These are phyloP conservation scores for Diaporthe sp. DNA, from an alignment of 2,329 filamentous ascomycete species.

Conservation along the genomic window DNA sequence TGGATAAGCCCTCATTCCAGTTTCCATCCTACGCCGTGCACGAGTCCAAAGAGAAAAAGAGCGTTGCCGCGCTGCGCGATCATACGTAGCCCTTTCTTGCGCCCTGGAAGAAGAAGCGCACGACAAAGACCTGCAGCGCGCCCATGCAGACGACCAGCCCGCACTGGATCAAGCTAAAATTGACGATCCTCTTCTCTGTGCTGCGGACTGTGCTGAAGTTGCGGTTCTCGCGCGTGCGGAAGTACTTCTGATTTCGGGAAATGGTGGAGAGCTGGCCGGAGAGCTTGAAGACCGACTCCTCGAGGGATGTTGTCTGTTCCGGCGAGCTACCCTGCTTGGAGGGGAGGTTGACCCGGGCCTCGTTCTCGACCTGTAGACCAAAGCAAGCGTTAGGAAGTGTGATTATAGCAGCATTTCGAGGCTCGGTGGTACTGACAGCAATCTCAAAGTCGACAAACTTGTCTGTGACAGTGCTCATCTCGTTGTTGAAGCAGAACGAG, in stretches of 20 bases:
- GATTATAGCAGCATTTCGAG: background rate
- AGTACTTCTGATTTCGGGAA: conserved; percentile 98
- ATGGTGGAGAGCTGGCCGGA: conserved; percentile 94
- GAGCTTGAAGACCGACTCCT: conserved; percentile 96
- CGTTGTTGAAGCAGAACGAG: conserved; percentile 97
- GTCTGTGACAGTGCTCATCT: conserved; percentile 97
- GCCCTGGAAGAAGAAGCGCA: conserved; percentile 97
- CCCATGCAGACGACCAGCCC: conserved; percentile 95
- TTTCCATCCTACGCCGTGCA: conserved; percentile 38
- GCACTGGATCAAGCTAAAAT: conserved; percentile 95
- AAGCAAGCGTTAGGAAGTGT: conserved; percentile 29
- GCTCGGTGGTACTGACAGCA: conserved; percentile 67
- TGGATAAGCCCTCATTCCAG: conserved; percentile 3
- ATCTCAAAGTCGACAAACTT: conserved; percentile 99
- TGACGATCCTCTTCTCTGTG: conserved; percentile 95
- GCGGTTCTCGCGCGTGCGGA: conserved; percentile 97
- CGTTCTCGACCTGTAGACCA: conserved; percentile 82
- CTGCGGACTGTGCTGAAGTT: conserved; percentile 98
- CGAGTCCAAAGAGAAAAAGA: conserved; percentile 34
- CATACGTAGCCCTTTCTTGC: conserved; percentile 77
- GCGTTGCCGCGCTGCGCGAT: conserved; percentile 42
- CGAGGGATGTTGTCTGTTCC: conserved; percentile 88
- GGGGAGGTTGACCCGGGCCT: conserved; percentile 82
- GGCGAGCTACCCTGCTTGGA: conserved; percentile 88
- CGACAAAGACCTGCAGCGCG: conserved; percentile 94